phyloP scores from a whole-genome alignment of 2,329 filamentous ascomycete species.

The Sarocladium kiliense region DNA sequence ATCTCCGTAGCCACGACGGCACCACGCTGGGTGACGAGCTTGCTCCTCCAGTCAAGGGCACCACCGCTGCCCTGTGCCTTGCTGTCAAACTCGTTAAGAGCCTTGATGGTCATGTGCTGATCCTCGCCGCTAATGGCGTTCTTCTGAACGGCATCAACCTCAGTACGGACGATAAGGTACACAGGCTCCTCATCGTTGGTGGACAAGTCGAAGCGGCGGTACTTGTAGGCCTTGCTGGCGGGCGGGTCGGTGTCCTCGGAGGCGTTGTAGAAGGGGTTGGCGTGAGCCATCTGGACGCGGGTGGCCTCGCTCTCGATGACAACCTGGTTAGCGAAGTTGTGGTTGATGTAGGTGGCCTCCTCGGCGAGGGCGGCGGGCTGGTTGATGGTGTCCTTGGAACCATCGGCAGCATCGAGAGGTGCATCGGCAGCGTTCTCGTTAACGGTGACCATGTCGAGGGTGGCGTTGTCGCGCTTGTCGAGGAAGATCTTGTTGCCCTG shows the following conservation, averaged over 20 bases:
- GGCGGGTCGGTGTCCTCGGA: constrained; percentile 89
- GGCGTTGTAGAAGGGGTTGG: constrained; percentile 97
- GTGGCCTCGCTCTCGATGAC: constrained; percentile 73
- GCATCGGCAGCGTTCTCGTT: constrained; percentile 98
- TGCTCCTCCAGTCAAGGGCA: constrained; percentile 93
- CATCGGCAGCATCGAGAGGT: constrained; percentile 84
- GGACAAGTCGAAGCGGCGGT: constrained; percentile 92
- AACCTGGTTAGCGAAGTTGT: constrained; percentile 97
- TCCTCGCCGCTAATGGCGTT: constrained; percentile 89
- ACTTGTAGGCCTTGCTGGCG: constrained; percentile 97
- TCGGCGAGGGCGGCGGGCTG: constrained; percentile 88
- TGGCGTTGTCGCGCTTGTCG: constrained; percentile 94
- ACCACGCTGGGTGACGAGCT: constrained; percentile 90
- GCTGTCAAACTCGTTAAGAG: constrained; percentile 97
- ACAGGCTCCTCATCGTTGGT: constrained; percentile 93
- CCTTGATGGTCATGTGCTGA: constrained; percentile 87
- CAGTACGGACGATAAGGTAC: constrained; percentile 87
- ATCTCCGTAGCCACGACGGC: constrained; percentile 98
- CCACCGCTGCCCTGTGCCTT: constrained; percentile 94
- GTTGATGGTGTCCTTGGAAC: constrained; percentile 92
- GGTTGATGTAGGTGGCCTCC: constrained; percentile 99
- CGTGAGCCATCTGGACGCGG: constrained; percentile 79
- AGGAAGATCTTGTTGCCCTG: constrained; percentile 97
- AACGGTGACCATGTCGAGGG: constrained; percentile 94
- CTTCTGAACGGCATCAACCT: constrained; percentile 93